A percentile compares a stretch with the other conserved stretches of the same genome.
phyloP scores from a whole-genome alignment of 2,329 filamentous ascomycete species.

The Pseudohalonectria lignicola region DNA sequence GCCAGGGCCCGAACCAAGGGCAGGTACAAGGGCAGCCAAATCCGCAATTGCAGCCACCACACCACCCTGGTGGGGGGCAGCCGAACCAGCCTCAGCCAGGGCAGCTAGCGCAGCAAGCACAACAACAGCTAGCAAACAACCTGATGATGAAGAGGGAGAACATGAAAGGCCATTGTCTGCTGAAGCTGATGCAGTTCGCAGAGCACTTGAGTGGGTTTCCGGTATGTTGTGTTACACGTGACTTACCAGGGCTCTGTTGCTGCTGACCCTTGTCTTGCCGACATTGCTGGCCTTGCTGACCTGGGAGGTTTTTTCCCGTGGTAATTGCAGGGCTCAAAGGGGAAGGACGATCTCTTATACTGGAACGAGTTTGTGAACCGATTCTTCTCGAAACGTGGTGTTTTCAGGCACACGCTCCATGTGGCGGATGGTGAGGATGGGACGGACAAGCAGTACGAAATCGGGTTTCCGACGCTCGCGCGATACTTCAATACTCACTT shows the following conservation, averaged over 20 bases:
- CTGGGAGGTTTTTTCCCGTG: conserved; percentile 10
- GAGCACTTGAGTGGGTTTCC: conserved; percentile 49
- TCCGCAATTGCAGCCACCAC: conserved; percentile 15
- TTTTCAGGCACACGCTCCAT: conserved; percentile 63
- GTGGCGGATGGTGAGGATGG: conserved; percentile 42
- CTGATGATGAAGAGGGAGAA: conserved; percentile 32
- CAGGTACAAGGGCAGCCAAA: conserved; percentile 20
- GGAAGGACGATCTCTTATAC: conserved; percentile 57
- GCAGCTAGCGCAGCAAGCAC: conserved; percentile 25
- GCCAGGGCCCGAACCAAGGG: conserved; percentile 21
- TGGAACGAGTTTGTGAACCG: conserved; percentile 72
- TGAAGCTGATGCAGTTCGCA: conserved; percentile 52
- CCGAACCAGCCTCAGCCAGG: conserved; percentile 27
- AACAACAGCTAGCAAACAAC: conserved; percentile 23
- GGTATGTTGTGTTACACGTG: conserved; percentile 28
- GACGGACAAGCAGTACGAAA: conserved; percentile 73
- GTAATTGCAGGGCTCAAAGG: conserved; percentile 38
- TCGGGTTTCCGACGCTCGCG: conserved; percentile 68
- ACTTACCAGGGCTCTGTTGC: too few relatives aligned
- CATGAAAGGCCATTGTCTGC: conserved; percentile 44
- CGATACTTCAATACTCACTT: conserved; percentile 89
- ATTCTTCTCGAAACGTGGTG: conserved; percentile 70
- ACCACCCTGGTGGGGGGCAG: conserved; percentile 11
- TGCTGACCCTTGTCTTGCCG: too few relatives aligned
- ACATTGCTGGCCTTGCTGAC: too few relatives aligned